Evolutionary conservation across 1,284 basidiomycete species (phyloP).

Genomic region (Puccinia triticina): DNA sequence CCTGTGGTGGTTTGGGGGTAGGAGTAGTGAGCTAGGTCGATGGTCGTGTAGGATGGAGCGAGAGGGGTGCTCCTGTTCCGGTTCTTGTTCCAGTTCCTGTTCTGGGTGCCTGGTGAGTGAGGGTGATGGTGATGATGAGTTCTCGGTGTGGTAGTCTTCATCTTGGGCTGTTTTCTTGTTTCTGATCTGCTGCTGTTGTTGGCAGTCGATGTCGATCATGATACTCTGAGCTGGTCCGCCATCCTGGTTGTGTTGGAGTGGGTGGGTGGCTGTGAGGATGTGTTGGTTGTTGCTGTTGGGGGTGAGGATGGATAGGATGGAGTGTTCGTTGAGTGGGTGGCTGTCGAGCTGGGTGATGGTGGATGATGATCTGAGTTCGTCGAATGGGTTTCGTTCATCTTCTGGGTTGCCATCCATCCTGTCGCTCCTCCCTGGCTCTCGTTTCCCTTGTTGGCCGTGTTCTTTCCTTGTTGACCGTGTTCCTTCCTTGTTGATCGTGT

Average conservation of each 20-base stretch:
- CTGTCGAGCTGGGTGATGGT: constrained; percentile 7
- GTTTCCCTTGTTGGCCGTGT: too few species aligned
- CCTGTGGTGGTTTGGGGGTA: not conserved
- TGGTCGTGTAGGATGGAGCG: constrained; percentile 48
- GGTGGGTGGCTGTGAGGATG: not conserved
- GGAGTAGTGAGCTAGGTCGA: constrained; percentile 24
- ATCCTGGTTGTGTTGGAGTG: not conserved
- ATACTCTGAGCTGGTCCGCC: constrained; percentile 4
- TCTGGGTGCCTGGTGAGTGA: constrained; percentile 47
- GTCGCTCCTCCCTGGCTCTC: not conserved
- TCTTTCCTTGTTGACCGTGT: not conserved
- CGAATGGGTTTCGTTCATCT: constrained; percentile 13
- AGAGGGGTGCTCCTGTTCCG: not conserved
- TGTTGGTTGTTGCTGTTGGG: not conserved
- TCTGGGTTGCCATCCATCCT: too few species aligned
- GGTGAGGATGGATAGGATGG: not conserved
- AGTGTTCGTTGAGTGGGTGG: not conserved
- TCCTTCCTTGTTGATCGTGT: not conserved
- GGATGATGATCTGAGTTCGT: constrained; percentile 12
- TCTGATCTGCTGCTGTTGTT: not conserved
- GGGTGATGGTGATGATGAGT: constrained; percentile 43
- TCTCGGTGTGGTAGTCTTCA: constrained; percentile 12
- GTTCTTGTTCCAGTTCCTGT: constrained; percentile 3
- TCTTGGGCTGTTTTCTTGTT: not conserved
- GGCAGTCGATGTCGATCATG: constrained; percentile 15